These are phyloP conservation scores for Citrus sp. DNA, from an alignment of 345 rosid species.

Conservation along the genomic window DNA sequence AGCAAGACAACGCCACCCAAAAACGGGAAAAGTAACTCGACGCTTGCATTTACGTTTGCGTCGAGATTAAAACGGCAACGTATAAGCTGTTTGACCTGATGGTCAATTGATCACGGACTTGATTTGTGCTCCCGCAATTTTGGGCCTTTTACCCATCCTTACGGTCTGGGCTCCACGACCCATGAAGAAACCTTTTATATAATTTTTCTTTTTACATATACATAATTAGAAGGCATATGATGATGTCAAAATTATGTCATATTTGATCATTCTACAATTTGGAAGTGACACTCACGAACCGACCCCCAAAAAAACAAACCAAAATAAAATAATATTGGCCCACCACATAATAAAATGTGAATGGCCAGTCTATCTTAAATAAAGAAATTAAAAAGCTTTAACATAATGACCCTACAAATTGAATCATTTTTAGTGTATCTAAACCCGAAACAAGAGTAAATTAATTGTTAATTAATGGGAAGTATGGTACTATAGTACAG, in stretches of 20 bases:
- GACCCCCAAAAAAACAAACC: no score
- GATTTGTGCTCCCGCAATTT: background rate
- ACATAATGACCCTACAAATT: no score
- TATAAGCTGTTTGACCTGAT: no score
- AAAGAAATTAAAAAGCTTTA: background rate
- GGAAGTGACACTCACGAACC: constrained; percentile 3
- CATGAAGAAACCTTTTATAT: background rate
- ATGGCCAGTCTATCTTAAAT: background rate
- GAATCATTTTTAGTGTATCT: no score
- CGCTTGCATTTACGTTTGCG: no score
- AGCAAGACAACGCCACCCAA: background rate
- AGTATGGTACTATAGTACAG: background rate
- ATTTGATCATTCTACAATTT: background rate
- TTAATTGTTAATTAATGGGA: no score
- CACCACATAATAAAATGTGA: background rate
- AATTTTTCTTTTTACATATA: no score
- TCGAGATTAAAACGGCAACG: background rate
- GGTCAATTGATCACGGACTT: background rate
- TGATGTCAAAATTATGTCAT: background rate
- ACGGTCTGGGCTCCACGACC: background rate
- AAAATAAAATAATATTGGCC: background rate
- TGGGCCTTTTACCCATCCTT: background rate
- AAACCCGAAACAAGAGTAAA: no score
- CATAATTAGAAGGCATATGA: background rate
- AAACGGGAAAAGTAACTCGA: no score